Conservation (phyloP, 2,329 filamentous ascomycete genomes). For the Meredithiella fracta region DNA sequence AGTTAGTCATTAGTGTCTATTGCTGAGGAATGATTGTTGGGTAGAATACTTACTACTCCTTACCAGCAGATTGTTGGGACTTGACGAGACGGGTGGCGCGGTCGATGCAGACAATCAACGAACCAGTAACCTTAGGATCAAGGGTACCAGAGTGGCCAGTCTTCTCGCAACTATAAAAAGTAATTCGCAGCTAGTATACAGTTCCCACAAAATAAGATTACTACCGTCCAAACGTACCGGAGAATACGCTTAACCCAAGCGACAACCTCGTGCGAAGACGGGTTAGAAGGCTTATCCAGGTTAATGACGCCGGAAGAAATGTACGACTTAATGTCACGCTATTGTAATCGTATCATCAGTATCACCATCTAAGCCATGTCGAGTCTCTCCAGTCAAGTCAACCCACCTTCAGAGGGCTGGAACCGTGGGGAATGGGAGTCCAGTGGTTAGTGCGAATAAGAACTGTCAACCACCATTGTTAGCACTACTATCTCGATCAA, state of each 20-base stretch:
- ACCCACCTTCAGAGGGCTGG: conserved; percentile 54
- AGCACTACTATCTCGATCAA: conserved; percentile 7
- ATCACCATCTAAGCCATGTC: too few relatives aligned
- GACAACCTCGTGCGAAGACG: conserved; percentile 95
- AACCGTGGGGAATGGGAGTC: conserved; percentile 88
- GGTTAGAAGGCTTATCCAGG: conserved; percentile 73
- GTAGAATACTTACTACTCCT: conserved; percentile 52
- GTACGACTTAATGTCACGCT: conserved; percentile 88
- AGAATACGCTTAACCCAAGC: conserved; percentile 98
- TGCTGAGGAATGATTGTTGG: neutral
- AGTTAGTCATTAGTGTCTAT: neutral
- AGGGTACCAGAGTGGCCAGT: conserved; percentile 97
- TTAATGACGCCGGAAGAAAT: conserved; percentile 97
- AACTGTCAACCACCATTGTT: conserved; percentile 36
- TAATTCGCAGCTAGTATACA: conserved; percentile 4
- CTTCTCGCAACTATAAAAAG: conserved; percentile 46
- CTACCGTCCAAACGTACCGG: conserved; percentile 37
- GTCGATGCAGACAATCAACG: conserved; percentile 88
- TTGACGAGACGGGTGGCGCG: conserved; percentile 95
- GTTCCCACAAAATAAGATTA: neutral
- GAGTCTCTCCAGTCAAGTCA: neutral
- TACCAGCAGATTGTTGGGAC: conserved; percentile 96
- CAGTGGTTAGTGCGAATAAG: conserved; percentile 90
- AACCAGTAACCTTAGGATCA: conserved; percentile 94
- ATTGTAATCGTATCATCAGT: conserved; percentile 5